Conservation (phyloP, 2,329 filamentous ascomycete species). For the Laburnicola sp. region DNA sequence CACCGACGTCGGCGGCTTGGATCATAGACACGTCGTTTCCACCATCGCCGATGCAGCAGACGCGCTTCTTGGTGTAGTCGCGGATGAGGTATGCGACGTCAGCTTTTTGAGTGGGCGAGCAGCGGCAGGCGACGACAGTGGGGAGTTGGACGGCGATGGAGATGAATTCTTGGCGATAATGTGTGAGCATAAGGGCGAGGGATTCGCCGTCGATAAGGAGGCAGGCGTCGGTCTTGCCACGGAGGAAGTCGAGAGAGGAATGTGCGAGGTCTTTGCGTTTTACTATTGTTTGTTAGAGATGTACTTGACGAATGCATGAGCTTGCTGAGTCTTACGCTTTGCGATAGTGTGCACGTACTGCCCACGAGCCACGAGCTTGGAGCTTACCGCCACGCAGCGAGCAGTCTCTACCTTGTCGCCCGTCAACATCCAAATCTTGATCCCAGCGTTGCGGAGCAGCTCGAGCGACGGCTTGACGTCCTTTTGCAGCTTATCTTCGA, state of each 20-base stretch:
- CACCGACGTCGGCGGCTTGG: constrained; percentile 94
- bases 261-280: constrained; percentile 82
- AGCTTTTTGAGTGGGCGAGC: constrained; percentile 95
- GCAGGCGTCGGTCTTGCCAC: constrained; percentile 82
- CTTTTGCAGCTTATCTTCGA: constrained; percentile 93
- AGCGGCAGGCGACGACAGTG: constrained; percentile 92
- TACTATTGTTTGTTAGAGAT: too few species aligned
- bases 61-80: constrained; percentile 86
- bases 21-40: constrained; percentile 99
- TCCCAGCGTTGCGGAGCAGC: constrained; percentile 90
- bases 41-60: constrained; percentile 96
- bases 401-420: constrained; percentile 98
- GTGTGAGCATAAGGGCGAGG: constrained; percentile 76
- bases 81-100: constrained; percentile 91
- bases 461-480: constrained; percentile 96
- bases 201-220: constrained; percentile 95
- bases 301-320: too few species aligned
- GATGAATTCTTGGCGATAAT: constrained; percentile 85
- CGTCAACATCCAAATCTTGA: constrained; percentile 99
- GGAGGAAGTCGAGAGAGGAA: constrained; percentile 84
- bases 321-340: constrained; percentile 53
- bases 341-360: constrained; percentile 95
- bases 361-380: constrained; percentile 87
- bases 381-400: constrained; percentile 91
- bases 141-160: constrained; percentile 83